Conservation (phyloP, 768 basidiomycete genomes). For the Podaxis rugospora region DNA sequence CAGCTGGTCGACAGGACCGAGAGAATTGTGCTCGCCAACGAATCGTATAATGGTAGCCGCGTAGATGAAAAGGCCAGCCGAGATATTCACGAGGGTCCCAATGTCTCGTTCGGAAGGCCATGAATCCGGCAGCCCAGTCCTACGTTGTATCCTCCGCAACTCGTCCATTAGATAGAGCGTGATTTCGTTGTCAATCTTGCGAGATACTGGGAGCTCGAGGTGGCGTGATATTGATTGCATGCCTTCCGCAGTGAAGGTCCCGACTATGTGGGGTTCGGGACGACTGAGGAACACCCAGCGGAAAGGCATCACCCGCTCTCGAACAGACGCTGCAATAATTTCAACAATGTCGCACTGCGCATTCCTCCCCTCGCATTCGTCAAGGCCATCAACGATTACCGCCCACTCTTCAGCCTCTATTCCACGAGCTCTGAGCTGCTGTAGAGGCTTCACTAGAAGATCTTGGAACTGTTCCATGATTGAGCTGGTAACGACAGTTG, state of each 20-base stretch:
- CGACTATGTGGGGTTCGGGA: constrained; percentile 8
- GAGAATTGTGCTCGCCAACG: background rate
- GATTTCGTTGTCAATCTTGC: constrained; percentile 3
- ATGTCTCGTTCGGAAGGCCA: constrained; percentile 8
- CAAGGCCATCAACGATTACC: constrained; percentile 11
- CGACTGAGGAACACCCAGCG: constrained; percentile 10
- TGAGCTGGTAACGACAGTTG: background rate
- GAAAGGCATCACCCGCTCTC: background rate
- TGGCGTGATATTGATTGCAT: background rate
- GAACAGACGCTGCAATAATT: background rate
- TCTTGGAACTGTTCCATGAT: constrained; percentile 1
- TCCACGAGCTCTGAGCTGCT: background rate
- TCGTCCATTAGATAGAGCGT: constrained; percentile 4
- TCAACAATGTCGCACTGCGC: background rate
- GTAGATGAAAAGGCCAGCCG: background rate
- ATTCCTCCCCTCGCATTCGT: constrained; percentile 3
- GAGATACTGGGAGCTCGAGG: constrained; percentile 3
- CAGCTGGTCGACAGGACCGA: background rate
- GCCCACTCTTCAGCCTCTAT: background rate
- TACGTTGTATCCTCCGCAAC: background rate
- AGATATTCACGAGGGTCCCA: background rate
- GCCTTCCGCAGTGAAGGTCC: background rate
- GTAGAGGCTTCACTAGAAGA: constrained; percentile 2
- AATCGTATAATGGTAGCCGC: background rate
- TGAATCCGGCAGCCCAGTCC: background rate